Base-by-base conservation (phyloP, 2,329 filamentous ascomycete species). In the Atkinsonella texensis region DNA sequence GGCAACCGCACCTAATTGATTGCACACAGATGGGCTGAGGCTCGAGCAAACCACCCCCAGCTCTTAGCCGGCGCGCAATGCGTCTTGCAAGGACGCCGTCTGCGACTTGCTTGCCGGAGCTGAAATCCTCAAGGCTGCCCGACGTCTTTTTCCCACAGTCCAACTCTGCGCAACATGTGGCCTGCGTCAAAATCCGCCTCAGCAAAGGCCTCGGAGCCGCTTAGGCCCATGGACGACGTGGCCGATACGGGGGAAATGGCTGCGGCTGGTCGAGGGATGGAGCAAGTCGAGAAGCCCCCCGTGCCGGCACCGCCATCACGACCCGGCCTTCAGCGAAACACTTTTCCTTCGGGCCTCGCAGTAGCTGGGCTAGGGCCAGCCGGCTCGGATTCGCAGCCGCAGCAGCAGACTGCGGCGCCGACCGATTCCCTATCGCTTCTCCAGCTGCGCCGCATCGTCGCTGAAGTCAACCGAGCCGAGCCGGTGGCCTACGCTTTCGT, bases 401-500 rank as follows among this genome's bases (percentile, higher is more conserved):
- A 51, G 52, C 55, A 58, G 48, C 61, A 66, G 46, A 67, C 44
- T 70, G 68, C 59, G 32, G 66, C 67, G 49, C 74, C 71, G 8
- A 79, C 63, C 23, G 85, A 90, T 68, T 90, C 86, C 15, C 74
- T 91, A 31, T 90, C 85, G 35, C 71, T 91, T 43, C 76, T 82
- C 54, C 86, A 91, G 67, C 73, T 91, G 48, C 79, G 81, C 56
- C 81, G 80, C 57, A 78, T 90, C 50, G 84, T 90, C 17, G 79
- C 81, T 55, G 86, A 90, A 53, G 81, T 88, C 58, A 85, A 85
- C 15, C 80, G 79, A 56, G 64, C 75, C 49, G 85, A 89, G 57
- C 79, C 84, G 48, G 74, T 77, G 43, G 81, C 82, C 11, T 98
- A 98, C 72, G 89, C 93, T 54, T 98, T 95, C 65, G 80, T 79